Conservation (phyloP, 192 early-diverging fungal species). For the Gaertneriomyces sp. region DNA sequence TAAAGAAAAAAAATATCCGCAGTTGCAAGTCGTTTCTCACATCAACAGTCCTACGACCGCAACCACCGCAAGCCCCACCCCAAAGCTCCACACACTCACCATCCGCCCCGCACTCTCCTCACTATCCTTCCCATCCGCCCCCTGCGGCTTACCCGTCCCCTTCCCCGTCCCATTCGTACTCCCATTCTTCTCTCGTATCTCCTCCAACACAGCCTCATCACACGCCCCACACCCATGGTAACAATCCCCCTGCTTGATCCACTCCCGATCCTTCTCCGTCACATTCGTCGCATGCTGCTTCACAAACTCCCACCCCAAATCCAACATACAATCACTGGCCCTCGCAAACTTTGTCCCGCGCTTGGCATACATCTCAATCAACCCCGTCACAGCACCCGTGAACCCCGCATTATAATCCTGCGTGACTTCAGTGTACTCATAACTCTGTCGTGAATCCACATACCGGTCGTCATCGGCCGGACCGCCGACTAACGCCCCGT, state of each 20-base stretch:
- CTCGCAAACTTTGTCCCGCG: constrained; percentile 12
- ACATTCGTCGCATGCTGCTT: constrained; percentile 14
- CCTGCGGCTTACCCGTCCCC: too few relatives aligned
- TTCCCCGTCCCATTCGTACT: too few relatives aligned
- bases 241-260: constrained; percentile 19
- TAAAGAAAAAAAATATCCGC: too few relatives aligned
- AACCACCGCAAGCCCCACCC: too few relatives aligned
- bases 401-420: constrained; percentile 37
- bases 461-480: constrained; percentile 21
- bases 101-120: too few relatives aligned
- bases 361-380: constrained; percentile 20
- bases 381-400: constrained; percentile 25
- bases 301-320: constrained; percentile 26
- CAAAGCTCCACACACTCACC: too few relatives aligned
- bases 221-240: constrained; percentile 25
- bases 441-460: constrained; percentile 26
- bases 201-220: neutral
- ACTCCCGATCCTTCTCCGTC: neutral
- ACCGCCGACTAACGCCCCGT: constrained; percentile 34
- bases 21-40: too few relatives aligned
- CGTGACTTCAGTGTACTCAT: constrained; percentile 34
- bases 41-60: too few relatives aligned
- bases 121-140: too few relatives aligned
- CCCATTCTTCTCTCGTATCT: too few relatives aligned
- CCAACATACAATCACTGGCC: constrained; percentile 20